A percentile compares a stretch with the other conserved stretches of the same genome.
These are phyloP conservation scores for Colletotrichum gloeosporioides DNA, from an alignment of 2,329 filamentous ascomycete genomes.

Conservation along the genomic window DNA sequence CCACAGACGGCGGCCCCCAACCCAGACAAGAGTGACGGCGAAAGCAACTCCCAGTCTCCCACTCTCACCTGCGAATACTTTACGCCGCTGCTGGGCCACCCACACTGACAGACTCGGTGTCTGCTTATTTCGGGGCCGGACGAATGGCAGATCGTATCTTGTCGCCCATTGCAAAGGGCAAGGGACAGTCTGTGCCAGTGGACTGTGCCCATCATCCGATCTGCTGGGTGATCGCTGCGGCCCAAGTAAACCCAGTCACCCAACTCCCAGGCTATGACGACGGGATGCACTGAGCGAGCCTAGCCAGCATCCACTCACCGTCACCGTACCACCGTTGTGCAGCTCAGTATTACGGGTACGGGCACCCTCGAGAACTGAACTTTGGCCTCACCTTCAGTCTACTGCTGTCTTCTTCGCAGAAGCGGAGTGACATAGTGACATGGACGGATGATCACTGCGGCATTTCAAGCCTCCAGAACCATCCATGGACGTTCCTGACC, in stretches of 20 bases:
- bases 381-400: conserved; percentile 11
- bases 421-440: neutral
- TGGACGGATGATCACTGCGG: neutral
- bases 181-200: conserved; percentile 18
- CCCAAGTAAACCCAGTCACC: neutral
- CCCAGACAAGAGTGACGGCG: neutral
- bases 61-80: neutral
- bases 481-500: neutral
- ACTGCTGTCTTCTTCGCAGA: neutral
- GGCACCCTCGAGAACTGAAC: neutral
- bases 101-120: neutral
- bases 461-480: neutral
- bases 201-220: conserved; percentile 20
- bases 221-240: conserved; percentile 19
- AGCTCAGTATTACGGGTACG: neutral
- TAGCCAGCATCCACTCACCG: neutral
- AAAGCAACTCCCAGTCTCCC: neutral
- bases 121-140: conserved; percentile 7
- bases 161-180: conserved; percentile 3
- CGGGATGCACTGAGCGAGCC: neutral
- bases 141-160: neutral
- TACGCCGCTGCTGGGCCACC: neutral
- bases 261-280: conserved; percentile 16
- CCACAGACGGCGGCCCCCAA: neutral
- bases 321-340: conserved; percentile 5